phyloP scores from a whole-genome alignment of 2,329 filamentous ascomycete genomes.

The Akanthomyces lecanii region DNA sequence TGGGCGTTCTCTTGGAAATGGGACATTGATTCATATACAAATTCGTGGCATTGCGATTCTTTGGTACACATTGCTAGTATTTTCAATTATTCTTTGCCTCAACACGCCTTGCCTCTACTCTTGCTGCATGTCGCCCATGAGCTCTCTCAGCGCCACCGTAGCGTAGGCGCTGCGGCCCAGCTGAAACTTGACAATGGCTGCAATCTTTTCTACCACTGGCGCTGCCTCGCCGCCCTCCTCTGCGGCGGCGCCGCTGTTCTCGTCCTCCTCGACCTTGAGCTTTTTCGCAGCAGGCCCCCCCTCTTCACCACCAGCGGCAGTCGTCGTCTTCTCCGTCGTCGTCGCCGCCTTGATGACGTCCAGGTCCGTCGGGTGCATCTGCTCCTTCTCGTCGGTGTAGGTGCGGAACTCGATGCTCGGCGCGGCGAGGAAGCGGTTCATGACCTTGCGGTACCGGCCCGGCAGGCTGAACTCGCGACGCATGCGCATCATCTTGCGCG shows the following conservation, averaged over 20 bases:
- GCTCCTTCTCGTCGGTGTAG: slow-evolving; percentile 69
- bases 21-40: neutral
- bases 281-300: slow-evolving; percentile 18
- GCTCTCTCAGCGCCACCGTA: slow-evolving; percentile 74
- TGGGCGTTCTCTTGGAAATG: slow-evolving; percentile 4
- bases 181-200: slow-evolving; percentile 71
- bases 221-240: slow-evolving; percentile 24
- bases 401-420: slow-evolving; percentile 65
- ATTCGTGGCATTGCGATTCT: neutral
- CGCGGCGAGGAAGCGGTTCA: slow-evolving; percentile 64
- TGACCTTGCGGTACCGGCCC: slow-evolving; percentile 81
- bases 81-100: neutral
- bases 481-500: slow-evolving; percentile 77
- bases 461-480: slow-evolving; percentile 86
- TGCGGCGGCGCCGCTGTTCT: slow-evolving; percentile 28
- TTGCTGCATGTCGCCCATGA: slow-evolving; percentile 53
- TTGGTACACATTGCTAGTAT: neutral
- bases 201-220: slow-evolving; percentile 40
- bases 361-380: slow-evolving; percentile 85
- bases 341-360: slow-evolving; percentile 55
- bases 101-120: slow-evolving; percentile 13
- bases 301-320: neutral
- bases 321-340: neutral
- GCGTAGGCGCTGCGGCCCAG: slow-evolving; percentile 78
- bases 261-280: slow-evolving; percentile 23